Conservation (phyloP, 257 asterid species). For the Galeopsis tetrahit region DNA sequence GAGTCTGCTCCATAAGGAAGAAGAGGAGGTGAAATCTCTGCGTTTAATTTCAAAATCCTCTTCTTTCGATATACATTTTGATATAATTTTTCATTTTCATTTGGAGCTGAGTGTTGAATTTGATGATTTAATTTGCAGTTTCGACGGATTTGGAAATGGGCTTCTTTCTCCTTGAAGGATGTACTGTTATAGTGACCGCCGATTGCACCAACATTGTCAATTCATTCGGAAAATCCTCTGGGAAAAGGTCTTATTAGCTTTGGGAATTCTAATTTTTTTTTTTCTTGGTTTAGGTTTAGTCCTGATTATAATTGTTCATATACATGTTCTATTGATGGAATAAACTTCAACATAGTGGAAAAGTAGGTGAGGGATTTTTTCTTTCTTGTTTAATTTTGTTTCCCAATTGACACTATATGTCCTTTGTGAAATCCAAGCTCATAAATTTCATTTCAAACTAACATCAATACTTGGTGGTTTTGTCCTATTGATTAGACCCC, state of each 20-base stretch:
- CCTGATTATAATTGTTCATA: slow-evolving; percentile 47
- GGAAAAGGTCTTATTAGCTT: slow-evolving; percentile 31
- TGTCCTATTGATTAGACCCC: slow-evolving; percentile 23
- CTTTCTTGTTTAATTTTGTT: slow-evolving; percentile 20
- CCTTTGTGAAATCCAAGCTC: slow-evolving; percentile 33
- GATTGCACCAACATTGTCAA: slow-evolving; percentile 32
- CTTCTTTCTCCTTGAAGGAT: slow-evolving; percentile 33
- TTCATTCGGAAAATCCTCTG: not conserved
- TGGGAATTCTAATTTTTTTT: slow-evolving; percentile 35
- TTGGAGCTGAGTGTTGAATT: slow-evolving; percentile 27
- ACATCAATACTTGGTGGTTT: slow-evolving; percentile 11
- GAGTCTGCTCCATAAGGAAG: slow-evolving; percentile 49
- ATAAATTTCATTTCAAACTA: slow-evolving; percentile 24
- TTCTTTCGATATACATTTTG: not conserved
- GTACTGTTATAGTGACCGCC: slow-evolving; percentile 29
- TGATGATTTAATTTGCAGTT: slow-evolving; percentile 32
- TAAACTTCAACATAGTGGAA: slow-evolving; percentile 43
- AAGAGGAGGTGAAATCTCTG: slow-evolving; percentile 29
- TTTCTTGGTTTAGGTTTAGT: slow-evolving; percentile 1
- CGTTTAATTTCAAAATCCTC: not conserved
- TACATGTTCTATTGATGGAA: slow-evolving; percentile 41
- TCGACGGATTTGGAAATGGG: slow-evolving; percentile 30
- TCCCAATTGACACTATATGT: slow-evolving; percentile 15
- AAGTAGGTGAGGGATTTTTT: slow-evolving; percentile 34
- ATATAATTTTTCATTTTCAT: not conserved